A percentile compares a stretch with the other conserved stretches of the same genome.
Conservation (phyloP, 306 rosid genomes). For the Biancaea sappan region DNA sequence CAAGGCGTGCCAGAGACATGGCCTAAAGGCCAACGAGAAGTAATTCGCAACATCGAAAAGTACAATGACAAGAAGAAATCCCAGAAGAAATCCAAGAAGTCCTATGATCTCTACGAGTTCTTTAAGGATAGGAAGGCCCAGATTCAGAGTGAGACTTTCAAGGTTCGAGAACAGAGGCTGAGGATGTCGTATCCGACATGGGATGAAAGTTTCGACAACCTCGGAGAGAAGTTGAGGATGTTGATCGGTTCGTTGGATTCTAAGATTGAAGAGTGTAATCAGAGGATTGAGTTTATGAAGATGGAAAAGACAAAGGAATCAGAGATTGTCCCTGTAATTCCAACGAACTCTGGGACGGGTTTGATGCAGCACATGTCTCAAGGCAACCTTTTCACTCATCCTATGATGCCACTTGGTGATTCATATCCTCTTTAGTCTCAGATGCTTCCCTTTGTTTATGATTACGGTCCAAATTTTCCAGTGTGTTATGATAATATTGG, state of each 20-base stretch:
- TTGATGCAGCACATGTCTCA: no score
- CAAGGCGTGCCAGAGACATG: background rate
- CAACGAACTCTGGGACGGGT: no score
- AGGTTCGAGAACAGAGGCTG: background rate
- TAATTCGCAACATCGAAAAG: background rate
- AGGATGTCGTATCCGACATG: conserved; percentile 29
- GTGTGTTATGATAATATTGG: no score
- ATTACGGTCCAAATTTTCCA: no score
- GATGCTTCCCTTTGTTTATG: no score
- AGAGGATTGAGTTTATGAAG: no score
- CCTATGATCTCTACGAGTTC: background rate
- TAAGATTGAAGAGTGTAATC: conserved; percentile 17
- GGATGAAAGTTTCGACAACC: background rate
- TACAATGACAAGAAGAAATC: background rate
- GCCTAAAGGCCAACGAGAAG: background rate
- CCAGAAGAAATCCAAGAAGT: background rate
- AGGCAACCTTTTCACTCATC: no score
- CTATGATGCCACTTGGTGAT: no score
- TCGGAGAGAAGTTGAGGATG: background rate
- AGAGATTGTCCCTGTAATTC: no score
- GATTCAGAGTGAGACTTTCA: background rate
- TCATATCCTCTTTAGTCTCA: no score
- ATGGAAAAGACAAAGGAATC: no score
- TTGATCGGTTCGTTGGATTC: background rate
- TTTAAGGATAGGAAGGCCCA: conserved; percentile 9